Conservation (phyloP, 2,329 filamentous ascomycete genomes). For the Nigrograna mackinnonii region DNA sequence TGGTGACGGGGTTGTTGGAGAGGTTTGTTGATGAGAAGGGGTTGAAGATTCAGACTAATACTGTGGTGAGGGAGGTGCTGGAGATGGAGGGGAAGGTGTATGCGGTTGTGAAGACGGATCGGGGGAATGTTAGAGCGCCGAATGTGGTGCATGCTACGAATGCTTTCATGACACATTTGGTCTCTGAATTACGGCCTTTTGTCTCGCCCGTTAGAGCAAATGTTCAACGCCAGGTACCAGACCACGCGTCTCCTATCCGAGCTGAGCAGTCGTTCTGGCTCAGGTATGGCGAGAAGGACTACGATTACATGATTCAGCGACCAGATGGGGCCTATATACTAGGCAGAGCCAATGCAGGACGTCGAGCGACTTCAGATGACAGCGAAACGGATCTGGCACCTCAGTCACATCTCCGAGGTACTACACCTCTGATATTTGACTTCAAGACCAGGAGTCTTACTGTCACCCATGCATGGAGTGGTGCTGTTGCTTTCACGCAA, state of each 20-base stretch:
- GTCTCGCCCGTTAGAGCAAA: slow-evolving; percentile 44
- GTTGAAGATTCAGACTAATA: neutral
- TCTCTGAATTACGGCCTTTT: slow-evolving; percentile 41
- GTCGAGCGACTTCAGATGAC: neutral
- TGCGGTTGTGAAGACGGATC: neutral
- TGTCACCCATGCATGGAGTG: neutral
- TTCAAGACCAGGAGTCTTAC: neutral
- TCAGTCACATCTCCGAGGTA: neutral
- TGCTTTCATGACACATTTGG: slow-evolving; percentile 27
- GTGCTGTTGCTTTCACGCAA: neutral
- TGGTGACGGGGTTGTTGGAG: neutral
- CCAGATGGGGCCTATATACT: neutral
- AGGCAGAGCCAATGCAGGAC: neutral
- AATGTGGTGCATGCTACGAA: neutral
- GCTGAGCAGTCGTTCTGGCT: neutral
- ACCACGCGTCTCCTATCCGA: neutral
- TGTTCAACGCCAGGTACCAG: neutral
- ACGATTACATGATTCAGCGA: neutral
- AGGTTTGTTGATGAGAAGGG: neutral
- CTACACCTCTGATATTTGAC: neutral
- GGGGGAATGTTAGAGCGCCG: neutral
- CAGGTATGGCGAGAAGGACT: neutral
- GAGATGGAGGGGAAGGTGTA: neutral
- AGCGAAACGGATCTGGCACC: neutral
- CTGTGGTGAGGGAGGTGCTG: neutral